Evolutionary conservation across 2,329 filamentous ascomycete species (phyloP).

Genomic region (Ceratocystiopsis brevicomis): DNA sequence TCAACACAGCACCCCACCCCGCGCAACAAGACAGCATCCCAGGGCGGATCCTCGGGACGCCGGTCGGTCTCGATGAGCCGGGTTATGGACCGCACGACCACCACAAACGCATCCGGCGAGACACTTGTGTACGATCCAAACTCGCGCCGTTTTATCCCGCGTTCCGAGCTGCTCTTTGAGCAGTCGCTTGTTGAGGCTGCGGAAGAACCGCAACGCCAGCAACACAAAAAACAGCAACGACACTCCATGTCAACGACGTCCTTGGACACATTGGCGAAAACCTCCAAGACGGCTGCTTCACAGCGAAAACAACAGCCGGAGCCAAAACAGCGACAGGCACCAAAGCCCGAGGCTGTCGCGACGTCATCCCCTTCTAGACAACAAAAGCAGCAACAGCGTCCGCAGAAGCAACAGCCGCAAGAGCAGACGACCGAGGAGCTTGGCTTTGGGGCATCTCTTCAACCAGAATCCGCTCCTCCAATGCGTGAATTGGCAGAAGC

Average conservation of each 20-base stretch:
- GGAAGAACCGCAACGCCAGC: constrained; percentile 17
- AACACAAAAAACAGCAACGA: constrained; percentile 20
- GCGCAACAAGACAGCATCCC: background rate
- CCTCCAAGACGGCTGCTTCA: too few relatives aligned
- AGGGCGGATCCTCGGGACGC: constrained; percentile 1
- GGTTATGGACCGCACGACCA: constrained; percentile 10
- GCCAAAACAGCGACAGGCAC: too few relatives aligned
- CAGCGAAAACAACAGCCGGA: too few relatives aligned
- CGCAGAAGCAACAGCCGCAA: too few relatives aligned
- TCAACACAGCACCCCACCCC: background rate
- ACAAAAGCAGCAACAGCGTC: too few relatives aligned
- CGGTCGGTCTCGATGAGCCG: constrained; percentile 11
- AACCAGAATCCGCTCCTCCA: too few relatives aligned
- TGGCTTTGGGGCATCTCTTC: too few relatives aligned
- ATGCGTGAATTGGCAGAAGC: too few relatives aligned
- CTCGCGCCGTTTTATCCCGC: constrained; percentile 41
- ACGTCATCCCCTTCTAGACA: too few relatives aligned
- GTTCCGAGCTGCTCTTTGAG: constrained; percentile 23
- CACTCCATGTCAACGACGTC: background rate
- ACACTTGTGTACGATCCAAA: constrained; percentile 45
- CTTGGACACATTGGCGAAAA: too few relatives aligned
- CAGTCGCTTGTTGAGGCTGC: constrained; percentile 21
- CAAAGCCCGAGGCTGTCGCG: too few relatives aligned
- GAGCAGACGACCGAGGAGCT: too few relatives aligned
- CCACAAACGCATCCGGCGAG: constrained; percentile 13